phyloP scores from a whole-genome alignment of 2,329 filamentous ascomycete species.

The Trematosphaeria pertusa region DNA sequence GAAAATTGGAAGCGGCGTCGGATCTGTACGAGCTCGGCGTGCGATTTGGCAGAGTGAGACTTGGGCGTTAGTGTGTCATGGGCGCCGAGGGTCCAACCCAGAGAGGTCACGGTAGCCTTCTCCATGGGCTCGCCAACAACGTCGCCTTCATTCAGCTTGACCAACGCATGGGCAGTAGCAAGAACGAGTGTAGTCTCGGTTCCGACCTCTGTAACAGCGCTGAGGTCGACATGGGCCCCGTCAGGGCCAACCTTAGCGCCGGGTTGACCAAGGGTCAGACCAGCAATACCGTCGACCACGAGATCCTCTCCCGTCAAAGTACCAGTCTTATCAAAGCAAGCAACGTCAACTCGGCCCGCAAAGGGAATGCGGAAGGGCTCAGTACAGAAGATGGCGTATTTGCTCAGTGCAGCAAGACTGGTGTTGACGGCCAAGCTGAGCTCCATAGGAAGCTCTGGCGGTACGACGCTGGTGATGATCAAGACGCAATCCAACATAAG shows the following conservation, averaged over 20 bases:
- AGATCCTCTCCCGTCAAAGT: conserved; percentile 96
- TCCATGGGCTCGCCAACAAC: conserved; percentile 99
- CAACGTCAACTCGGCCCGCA: conserved; percentile 91
- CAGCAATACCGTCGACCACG: conserved; percentile 95
- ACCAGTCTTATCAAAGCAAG: conserved; percentile 98
- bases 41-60: conserved; percentile 56
- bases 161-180: conserved; percentile 91
- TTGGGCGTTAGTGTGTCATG: conserved; percentile 85
- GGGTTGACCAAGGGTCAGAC: conserved; percentile 74
- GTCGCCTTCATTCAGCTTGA: conserved; percentile 95
- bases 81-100: conserved; percentile 91
- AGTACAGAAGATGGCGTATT: conserved; percentile 97
- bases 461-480: conserved; percentile 96
- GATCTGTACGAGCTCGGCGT: conserved; percentile 82
- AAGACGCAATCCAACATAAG: conserved; percentile 95
- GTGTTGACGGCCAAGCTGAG: conserved; percentile 97
- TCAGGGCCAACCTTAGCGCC: conserved; percentile 74
- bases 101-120: conserved; percentile 87
- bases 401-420: conserved; percentile 90
- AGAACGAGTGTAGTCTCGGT: conserved; percentile 91
- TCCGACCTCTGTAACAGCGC: conserved; percentile 71
- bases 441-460: conserved; percentile 98
- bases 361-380: conserved; percentile 98
- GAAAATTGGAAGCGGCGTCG: conserved; percentile 99
- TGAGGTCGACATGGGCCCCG: conserved; percentile 82